Evolutionary conservation across 805 yeast species (phyloP), one percentile per base, ranked within the genome.

Genomic region (Pichia californica): DNA sequence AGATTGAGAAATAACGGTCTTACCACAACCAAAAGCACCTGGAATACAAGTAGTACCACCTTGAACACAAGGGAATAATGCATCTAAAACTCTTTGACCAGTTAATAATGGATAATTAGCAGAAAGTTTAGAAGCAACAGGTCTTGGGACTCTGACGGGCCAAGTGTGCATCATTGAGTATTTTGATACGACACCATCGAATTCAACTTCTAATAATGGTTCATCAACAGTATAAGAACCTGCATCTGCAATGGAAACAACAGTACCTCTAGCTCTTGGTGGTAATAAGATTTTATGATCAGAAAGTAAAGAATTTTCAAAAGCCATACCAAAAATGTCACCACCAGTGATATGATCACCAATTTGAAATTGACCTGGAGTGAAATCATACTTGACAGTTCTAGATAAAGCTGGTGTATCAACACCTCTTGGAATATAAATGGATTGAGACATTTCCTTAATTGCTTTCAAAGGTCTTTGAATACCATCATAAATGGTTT

Each of bases 31-130:
- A 59, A 93, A 93, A 51, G 99, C 99, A 71, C 99, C 99, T 37
- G 99, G 99, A 66, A 93, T 93, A 83, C 99, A 94, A 29, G 99
- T 93, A 31, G 99, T 93, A 74, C 99, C 99, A 72, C 99, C 99
- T 74, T 93, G 99, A 57, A 93, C 99, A 79, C 95, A 85, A 38
- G 99, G 99, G 77, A 93, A 93, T 52, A 93, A 77, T 26, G 99
- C 83, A 69, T 93, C 99, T 66, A 93, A 75, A 40, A 93, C 99
- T 77, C 99, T 86, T 74, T 93, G 99, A 59, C 99, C 99, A 16
- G 99, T 93, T 58, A 93, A 77, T 56, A 93, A 76, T 41, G 99
- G 99, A 67, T 84, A 79, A 68, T 91, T 93, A 34, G 99, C 98
- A 48, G 95, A 71, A 51, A 88, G 70, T 64, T 91, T 88, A 67